A percentile compares a stretch with the other conserved stretches of the same genome.
Evolutionary conservation across 805 yeast species (phyloP).

Genomic region (Zygoascus flipseniorum): DNA sequence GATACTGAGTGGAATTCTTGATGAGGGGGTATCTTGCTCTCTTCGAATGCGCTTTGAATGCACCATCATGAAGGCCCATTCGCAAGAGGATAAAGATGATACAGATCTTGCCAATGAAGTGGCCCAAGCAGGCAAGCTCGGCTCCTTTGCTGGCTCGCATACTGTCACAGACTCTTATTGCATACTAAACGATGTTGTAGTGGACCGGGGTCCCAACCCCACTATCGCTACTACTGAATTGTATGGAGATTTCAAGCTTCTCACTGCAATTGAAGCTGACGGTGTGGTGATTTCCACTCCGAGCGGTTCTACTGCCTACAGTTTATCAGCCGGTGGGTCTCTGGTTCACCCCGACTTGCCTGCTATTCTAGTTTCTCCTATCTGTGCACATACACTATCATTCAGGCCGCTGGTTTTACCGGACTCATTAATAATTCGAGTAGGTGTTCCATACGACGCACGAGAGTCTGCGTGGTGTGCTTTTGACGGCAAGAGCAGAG

Average conservation of each 20-base stretch:
- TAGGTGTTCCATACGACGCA: slow-evolving; percentile 72
- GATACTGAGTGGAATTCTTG: slow-evolving; percentile 31
- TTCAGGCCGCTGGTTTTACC: slow-evolving; percentile 87
- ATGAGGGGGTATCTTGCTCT: slow-evolving; percentile 39
- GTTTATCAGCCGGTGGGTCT: slow-evolving; percentile 89
- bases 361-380: slow-evolving; percentile 85
- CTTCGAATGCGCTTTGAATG: slow-evolving; percentile 45
- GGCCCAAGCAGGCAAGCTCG: slow-evolving; percentile 11
- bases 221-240: slow-evolving; percentile 44
- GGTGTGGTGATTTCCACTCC: slow-evolving; percentile 60
- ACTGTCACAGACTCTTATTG: slow-evolving; percentile 26
- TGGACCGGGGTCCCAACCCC: slow-evolving; percentile 46
- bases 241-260: slow-evolving; percentile 38
- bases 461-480: slow-evolving; percentile 95
- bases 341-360: slow-evolving; percentile 87
- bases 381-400: slow-evolving; percentile 88
- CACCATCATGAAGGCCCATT: slow-evolving; percentile 34
- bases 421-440: slow-evolving; percentile 72
- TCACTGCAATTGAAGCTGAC: slow-evolving; percentile 60
- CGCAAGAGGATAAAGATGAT: slow-evolving; percentile 12
- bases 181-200: slow-evolving; percentile 45
- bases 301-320: slow-evolving; percentile 78
- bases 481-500: slow-evolving; percentile 86
- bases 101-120: slow-evolving; percentile 23
- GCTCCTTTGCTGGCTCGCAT: slow-evolving; percentile 23